Percentiles rank a stretch among this genome's conserved stretches.
Evolutionary conservation across 257 asterid genomes (phyloP).

Genomic region (Pogostemon cablin): DNA sequence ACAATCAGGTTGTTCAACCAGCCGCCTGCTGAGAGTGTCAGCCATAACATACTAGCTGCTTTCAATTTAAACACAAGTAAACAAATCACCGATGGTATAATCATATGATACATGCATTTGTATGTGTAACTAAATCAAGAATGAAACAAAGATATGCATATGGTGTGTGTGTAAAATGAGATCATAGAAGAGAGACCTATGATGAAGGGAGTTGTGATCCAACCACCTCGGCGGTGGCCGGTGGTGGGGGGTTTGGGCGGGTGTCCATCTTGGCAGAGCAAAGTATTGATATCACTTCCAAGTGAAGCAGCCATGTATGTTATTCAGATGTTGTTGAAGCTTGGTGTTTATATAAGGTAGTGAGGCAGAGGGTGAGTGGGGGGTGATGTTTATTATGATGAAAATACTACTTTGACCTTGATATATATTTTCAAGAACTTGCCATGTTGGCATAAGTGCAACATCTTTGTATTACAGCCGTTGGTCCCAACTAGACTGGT

Average conservation of each 20-base stretch:
- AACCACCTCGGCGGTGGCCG: conserved; percentile 39
- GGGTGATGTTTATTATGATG: not conserved
- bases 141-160: not conserved
- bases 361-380: not conserved
- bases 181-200: conserved; percentile 37
- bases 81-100: not conserved
- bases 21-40: conserved; percentile 44
- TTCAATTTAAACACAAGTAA: not conserved
- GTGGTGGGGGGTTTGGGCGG: conserved; percentile 3
- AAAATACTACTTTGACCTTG: not conserved
- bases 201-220: conserved; percentile 51
- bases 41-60: conserved; percentile 44
- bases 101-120: not conserved
- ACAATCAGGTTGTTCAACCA: conserved; percentile 50
- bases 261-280: conserved; percentile 21
- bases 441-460: too few species aligned
- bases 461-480: too few species aligned
- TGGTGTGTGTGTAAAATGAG: not conserved
- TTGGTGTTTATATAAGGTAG: not conserved
- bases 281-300: conserved; percentile 16
- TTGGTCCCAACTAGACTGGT: too few species aligned
- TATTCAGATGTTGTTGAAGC: not conserved
- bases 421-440: too few species aligned
- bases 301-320: conserved; percentile 19
- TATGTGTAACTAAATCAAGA: not conserved